Base-by-base conservation (phyloP, 176 grass and related monocot genomes). In the bread wheat (Triticum aestivum) region DNA sequence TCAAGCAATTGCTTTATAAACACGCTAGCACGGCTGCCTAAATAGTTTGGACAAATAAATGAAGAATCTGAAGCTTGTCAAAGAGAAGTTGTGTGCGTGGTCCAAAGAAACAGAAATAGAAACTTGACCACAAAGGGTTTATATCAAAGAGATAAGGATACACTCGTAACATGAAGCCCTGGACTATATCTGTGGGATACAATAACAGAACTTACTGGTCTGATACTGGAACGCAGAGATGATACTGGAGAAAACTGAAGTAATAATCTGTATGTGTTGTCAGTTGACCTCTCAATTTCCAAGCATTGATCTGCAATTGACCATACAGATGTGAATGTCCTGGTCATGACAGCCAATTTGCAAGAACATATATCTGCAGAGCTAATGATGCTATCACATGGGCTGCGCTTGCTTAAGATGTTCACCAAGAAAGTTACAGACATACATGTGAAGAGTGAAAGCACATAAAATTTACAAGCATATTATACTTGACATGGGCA, bases 321-420 rank as follows among this genome's bases (percentile, higher is more conserved):
- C 71, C 39, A 74, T 15, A 74, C 21, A 74, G 39, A 74, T 74
- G 23, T 47, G 71, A 74, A 68, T 47, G 9, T 41, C 37, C 69
- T 71, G 7, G 20, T 74, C 71, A 74, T n/a, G 71, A 27, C 71
- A 74, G 71, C 41, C 21, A 74, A 74, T 74, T 47, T 74, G 39
- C 71, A 74, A 74, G 14, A 35, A 35, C 23, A 74, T 74, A 26
- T 47, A 74, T 74, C 71, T 74, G 39, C 11, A 74, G 39, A 73
- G 70, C 71, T 45, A 74, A 74, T 47, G 15, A 74, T 42, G 23
- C n/a, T 74, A 47, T 49, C 12, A 13, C 23, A 73, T 0, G 14
- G 23, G 23, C 42, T 47, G 71, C 12, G 27, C 23, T 75, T 75
- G 44, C 44, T 18, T 32, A 51, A 32, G 8, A 32, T 52, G 10